These are phyloP conservation scores for Talaromyces sp. DNA, from an alignment of 2,329 filamentous ascomycete species.

Conservation along the genomic window DNA sequence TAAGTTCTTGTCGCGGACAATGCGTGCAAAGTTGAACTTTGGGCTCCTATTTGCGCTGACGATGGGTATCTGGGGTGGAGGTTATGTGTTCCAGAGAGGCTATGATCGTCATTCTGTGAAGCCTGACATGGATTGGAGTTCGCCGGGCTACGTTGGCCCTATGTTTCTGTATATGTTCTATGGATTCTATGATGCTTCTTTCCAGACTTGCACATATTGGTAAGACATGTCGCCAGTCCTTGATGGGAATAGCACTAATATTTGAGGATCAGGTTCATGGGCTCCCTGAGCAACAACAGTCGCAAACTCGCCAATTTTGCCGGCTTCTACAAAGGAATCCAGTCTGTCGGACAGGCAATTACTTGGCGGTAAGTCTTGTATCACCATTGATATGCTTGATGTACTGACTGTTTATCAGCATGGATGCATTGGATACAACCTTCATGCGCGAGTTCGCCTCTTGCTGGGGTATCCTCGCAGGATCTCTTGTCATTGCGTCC, in stretches of 20 bases:
- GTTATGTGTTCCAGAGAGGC: slow-evolving; percentile 68
- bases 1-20: slow-evolving; percentile 56
- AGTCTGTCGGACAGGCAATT: slow-evolving; percentile 75
- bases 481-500: slow-evolving; percentile 69
- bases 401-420: slow-evolving; percentile 38
- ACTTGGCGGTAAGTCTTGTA: slow-evolving; percentile 40
- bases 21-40: slow-evolving; percentile 64
- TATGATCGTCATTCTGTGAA: slow-evolving; percentile 50
- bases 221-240: slow-evolving; percentile 33
- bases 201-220: slow-evolving; percentile 92
- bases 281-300: slow-evolving; percentile 84
- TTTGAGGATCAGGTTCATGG: slow-evolving; percentile 67
- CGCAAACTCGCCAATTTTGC: slow-evolving; percentile 89
- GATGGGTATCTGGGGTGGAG: slow-evolving; percentile 76
- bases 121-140: slow-evolving; percentile 59
- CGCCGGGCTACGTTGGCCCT: slow-evolving; percentile 66
- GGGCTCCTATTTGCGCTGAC: slow-evolving; percentile 63
- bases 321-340: slow-evolving; percentile 85
- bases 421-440: slow-evolving; percentile 60
- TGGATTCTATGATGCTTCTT: slow-evolving; percentile 81
- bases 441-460: slow-evolving; percentile 70
- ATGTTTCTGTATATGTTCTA: slow-evolving; percentile 92
- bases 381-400: neutral
- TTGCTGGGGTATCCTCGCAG: slow-evolving; percentile 72
- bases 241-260: neutral